Base-by-base conservation (phyloP, 768 basidiomycete genomes). In the Russula earlei region DNA sequence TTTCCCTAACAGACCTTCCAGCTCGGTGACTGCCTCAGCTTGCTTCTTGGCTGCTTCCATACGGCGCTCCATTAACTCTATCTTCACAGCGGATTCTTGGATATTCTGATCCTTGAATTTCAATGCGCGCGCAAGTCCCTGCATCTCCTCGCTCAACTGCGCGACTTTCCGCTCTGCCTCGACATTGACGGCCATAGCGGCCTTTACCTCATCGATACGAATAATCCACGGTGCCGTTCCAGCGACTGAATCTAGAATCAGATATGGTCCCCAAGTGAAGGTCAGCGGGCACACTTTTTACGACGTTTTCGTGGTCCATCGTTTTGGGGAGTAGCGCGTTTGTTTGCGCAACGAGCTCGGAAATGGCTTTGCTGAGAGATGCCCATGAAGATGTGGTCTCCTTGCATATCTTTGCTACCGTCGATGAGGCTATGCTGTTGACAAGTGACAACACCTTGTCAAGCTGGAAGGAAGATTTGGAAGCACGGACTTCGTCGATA, bases 41-140 rank as follows among this genome's bases (percentile, higher is more conserved):
- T 95, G 91, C 68, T 87, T 91, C 77, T 91, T 94, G 58, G 84
- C 85, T 2, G 83, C 79, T 67, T 98, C 94, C 77, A 93, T 84
- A 31, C 92, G 81, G 44, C 93, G 83, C 67, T 96, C 93, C 82
- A 98, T 88, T 14, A 94, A 77, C 67, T 97, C 91, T 54, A 97
- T 91, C 75, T 94, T 97, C 53, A 97, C 93, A 2, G 75, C 74
- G 5, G 84, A 76, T 66, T 98, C 96, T 68, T 97, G 92, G 34
- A 91, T 83, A 24, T 71, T 77, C 74, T 96, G 92, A 59, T 98
- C 96, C 71, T 90, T 84, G n/a, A 81, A 71, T 67, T 87, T 88
- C 66, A 97, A 76, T 48, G 79, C 88, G 29, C 93, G 84, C 27
- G 85, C 79, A 38, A 98, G 81, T 8, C 85, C 85, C 65, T 91